These are phyloP conservation scores for Boletus subluridellus DNA, from an alignment of 1,284 basidiomycete species.

Conservation along the genomic window DNA sequence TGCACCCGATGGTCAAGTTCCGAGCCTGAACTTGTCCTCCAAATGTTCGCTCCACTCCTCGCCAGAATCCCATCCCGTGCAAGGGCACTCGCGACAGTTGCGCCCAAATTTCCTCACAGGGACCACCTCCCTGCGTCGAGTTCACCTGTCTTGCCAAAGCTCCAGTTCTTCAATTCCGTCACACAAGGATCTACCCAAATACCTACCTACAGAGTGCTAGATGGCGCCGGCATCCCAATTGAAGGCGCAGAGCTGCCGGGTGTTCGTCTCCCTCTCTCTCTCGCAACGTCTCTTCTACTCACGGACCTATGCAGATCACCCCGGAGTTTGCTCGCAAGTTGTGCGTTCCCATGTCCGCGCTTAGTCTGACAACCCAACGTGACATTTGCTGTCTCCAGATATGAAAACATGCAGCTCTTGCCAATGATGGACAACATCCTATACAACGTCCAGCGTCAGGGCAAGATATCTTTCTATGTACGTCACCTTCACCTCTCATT, in stretches of 20 bases:
- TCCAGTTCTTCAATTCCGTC: constrained; percentile 76
- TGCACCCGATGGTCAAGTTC: constrained; percentile 19
- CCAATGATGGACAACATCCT: constrained; percentile 85
- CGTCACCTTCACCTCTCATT: constrained; percentile 28
- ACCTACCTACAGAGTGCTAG: constrained; percentile 79
- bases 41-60: constrained; percentile 16
- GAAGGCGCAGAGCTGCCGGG: constrained; percentile 73
- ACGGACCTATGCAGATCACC: constrained; percentile 53
- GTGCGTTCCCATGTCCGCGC: constrained; percentile 38
- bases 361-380: background rate
- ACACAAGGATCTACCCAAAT: constrained; percentile 58
- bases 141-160: constrained; percentile 63
- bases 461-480: constrained; percentile 92
- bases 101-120: constrained; percentile 24
- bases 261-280: constrained; percentile 38
- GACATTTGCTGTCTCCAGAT: constrained; percentile 40
- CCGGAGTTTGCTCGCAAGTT: constrained; percentile 68
- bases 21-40: constrained; percentile 9
- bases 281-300: background rate
- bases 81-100: constrained; percentile 24
- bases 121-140: constrained; percentile 55
- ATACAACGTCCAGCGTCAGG: constrained; percentile 90
- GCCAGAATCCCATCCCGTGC: constrained; percentile 2
- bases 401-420: constrained; percentile 80
- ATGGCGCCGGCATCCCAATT: constrained; percentile 69